Evolutionary conservation across 305 asterid species (phyloP).

Genomic region (Nicotiana rustica): DNA sequence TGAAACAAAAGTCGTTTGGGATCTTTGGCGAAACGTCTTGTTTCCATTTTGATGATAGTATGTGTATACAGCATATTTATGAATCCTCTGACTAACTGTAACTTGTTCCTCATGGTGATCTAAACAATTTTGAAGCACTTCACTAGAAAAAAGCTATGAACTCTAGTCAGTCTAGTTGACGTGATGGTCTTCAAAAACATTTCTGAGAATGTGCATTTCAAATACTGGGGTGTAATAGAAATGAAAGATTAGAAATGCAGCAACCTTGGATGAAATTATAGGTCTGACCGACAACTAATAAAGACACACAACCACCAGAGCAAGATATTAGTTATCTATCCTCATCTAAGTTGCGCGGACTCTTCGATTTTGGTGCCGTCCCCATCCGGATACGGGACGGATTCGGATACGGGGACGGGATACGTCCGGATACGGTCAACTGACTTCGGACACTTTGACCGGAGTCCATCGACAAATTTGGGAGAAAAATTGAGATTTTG

Average conservation of each 20-base stretch:
- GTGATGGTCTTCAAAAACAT: not conserved
- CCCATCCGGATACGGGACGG: too few species aligned
- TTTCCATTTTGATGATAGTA: not conserved
- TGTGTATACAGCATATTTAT: not conserved
- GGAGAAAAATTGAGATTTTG: too few species aligned
- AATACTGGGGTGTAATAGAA: not conserved
- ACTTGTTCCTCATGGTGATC: not conserved
- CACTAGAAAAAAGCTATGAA: not conserved
- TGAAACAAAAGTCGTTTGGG: not conserved
- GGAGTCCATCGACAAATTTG: too few species aligned
- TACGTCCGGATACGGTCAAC: too few species aligned
- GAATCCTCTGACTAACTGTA: slow-evolving; percentile 3
- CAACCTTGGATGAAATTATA: not conserved
- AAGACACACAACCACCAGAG: not conserved
- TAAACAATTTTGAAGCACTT: not conserved
- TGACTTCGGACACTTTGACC: too few species aligned
- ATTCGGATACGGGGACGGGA: too few species aligned
- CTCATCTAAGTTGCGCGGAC: too few species aligned
- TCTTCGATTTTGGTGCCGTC: too few species aligned
- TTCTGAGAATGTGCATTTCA: not conserved
- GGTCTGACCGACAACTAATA: not conserved
- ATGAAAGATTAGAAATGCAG: not conserved
- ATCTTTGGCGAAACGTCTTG: not conserved
- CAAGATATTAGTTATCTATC: not conserved
- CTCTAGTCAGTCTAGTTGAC: slow-evolving; percentile 1